These are phyloP conservation scores for Nymphaea colorata DNA, from an alignment of 164 flowering plant species.

Conservation along the genomic window DNA sequence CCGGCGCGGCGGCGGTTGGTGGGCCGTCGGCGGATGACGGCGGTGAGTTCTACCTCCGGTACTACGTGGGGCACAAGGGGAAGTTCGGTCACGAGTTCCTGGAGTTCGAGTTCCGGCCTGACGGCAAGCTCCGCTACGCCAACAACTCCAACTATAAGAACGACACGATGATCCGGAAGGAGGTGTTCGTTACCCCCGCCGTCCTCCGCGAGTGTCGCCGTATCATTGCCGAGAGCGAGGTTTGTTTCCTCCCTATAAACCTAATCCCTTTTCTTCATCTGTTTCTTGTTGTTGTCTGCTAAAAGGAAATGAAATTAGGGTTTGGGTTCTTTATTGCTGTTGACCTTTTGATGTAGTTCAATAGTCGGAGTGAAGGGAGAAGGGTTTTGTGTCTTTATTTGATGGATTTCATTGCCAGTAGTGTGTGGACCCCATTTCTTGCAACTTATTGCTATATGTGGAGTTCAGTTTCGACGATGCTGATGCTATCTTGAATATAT, in stretches of 20 bases:
- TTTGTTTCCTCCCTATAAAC: conserved; percentile 2
- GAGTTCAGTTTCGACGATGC: too few relatives aligned
- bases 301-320: conserved; percentile 1
- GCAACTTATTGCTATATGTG: too few relatives aligned
- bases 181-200: conserved; percentile 80
- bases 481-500: too few relatives aligned
- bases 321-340: not conserved
- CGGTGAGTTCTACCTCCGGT: conserved; percentile 59
- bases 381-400: too few relatives aligned
- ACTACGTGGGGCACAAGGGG: conserved; percentile 94
- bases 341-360: not conserved
- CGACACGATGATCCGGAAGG: conserved; percentile 95
- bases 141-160: conserved; percentile 98
- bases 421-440: too few relatives aligned
- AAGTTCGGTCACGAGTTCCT: conserved; percentile 92
- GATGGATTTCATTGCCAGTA: too few relatives aligned
- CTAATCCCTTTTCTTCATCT: not conserved
- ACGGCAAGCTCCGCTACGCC: conserved; percentile 89
- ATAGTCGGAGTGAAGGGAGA: too few relatives aligned
- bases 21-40: conserved; percentile 15
- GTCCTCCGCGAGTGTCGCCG: conserved; percentile 83
- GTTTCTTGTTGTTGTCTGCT: not conserved
- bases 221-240: conserved; percentile 89
- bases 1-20: not conserved
- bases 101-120: conserved; percentile 90